These are phyloP conservation scores for Lippia alba DNA, from an alignment of 305 asterid species.

Conservation along the genomic window DNA sequence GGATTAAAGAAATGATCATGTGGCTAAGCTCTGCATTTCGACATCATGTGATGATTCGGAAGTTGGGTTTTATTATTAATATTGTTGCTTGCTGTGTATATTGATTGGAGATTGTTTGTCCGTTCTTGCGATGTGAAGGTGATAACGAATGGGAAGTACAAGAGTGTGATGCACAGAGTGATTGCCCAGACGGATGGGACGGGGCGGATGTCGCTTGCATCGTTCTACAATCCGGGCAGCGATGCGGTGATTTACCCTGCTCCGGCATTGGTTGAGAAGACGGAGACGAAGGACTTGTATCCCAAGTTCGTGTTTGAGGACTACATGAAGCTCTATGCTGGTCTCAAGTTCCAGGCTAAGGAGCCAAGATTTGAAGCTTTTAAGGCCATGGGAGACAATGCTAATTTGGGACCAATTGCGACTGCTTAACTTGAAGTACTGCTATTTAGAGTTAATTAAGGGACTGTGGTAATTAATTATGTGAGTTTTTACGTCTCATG, in stretches of 20 bases:
- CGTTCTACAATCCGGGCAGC: slow-evolving; percentile 74
- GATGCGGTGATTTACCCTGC: slow-evolving; percentile 78
- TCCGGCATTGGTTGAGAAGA: slow-evolving; percentile 54
- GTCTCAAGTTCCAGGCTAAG: slow-evolving; percentile 66
- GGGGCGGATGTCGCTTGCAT: slow-evolving; percentile 74
- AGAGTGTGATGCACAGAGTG: slow-evolving; percentile 74
- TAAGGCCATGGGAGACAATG: slow-evolving; percentile 38
- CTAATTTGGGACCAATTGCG: slow-evolving; percentile 5
- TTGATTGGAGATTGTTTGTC: no score
- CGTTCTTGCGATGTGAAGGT: slow-evolving; percentile 37
- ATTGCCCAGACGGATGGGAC: slow-evolving; percentile 69
- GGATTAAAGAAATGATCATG: no score
- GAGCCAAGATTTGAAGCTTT: slow-evolving; percentile 76
- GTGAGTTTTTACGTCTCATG: neutral
- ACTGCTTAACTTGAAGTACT: slow-evolving; percentile 18
- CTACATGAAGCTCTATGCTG: slow-evolving; percentile 66
- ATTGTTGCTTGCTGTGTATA: neutral
- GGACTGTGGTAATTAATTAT: neutral
- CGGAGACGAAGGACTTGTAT: slow-evolving; percentile 43
- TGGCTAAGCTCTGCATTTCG: no score
- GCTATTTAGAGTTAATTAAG: neutral
- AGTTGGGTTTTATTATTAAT: no score
- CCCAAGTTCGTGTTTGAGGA: slow-evolving; percentile 76
- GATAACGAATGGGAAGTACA: slow-evolving; percentile 70
- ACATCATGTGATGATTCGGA: no score